These are phyloP conservation scores for Rhodotorula mucilaginosa DNA, from an alignment of 1,284 basidiomycete genomes.

Conservation along the genomic window DNA sequence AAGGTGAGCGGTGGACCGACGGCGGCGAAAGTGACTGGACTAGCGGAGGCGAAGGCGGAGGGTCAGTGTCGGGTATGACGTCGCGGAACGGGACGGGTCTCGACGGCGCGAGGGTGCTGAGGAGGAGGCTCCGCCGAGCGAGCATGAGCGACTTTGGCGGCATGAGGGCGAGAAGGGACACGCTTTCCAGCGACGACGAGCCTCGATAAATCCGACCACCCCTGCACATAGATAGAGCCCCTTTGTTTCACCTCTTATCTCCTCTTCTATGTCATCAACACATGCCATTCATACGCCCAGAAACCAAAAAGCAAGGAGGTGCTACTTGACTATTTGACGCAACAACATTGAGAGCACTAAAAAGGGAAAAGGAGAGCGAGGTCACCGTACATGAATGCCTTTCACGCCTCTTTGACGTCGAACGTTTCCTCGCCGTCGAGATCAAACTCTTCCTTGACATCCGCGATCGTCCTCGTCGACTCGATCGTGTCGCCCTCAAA, in stretches of 20 bases:
- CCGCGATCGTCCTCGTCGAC: constrained; percentile 11
- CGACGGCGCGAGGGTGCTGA: neutral
- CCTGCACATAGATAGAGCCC: neutral
- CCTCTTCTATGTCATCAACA: too few species aligned
- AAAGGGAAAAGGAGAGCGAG: neutral
- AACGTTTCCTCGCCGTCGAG: constrained; percentile 36
- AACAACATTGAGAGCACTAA: neutral
- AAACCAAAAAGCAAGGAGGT: too few species aligned
- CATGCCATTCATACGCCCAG: neutral
- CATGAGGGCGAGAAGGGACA: neutral
- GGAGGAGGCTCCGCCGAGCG: neutral
- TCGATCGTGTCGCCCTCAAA: constrained; percentile 32
- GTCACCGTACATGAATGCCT: neutral
- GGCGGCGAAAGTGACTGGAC: constrained; percentile 16
- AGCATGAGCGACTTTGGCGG: constrained; percentile 6
- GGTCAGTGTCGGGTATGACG: neutral
- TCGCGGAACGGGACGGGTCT: neutral
- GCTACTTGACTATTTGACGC: too few species aligned
- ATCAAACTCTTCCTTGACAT: constrained; percentile 29
- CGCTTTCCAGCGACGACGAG: constrained; percentile 5
- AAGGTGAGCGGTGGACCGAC: neutral
- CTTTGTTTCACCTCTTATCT: neutral
- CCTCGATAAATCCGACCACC: neutral
- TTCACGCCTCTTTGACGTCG: constrained; percentile 17
- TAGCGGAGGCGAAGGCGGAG: constrained; percentile 3